phyloP scores from a whole-genome alignment of 805 yeast genomes.

The Priceomyces melissophilus region DNA sequence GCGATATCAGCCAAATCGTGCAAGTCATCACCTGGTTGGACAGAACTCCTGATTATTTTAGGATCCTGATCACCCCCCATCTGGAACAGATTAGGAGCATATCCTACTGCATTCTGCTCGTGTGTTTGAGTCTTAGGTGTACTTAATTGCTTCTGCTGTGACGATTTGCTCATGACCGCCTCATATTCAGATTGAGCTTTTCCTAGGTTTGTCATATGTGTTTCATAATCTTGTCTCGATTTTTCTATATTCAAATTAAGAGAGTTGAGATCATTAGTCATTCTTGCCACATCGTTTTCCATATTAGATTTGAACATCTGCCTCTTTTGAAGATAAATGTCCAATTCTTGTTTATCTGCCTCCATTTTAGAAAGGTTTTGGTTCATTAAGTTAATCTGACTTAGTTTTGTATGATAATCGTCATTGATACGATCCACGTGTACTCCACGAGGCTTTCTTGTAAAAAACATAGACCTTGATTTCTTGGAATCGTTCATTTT shows the following conservation, averaged over 20 bases:
- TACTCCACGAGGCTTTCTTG: constrained; percentile 14
- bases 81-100: neutral
- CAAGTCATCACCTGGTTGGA: constrained; percentile 21
- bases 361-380: constrained; percentile 15
- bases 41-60: constrained; percentile 13
- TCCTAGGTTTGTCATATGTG: neutral
- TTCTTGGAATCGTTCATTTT: constrained; percentile 36
- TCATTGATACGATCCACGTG: constrained; percentile 5
- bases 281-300: constrained; percentile 18
- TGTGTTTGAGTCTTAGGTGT: neutral
- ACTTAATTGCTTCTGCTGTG: neutral
- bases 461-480: constrained; percentile 26
- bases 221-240: constrained; percentile 10
- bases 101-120: neutral
- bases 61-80: neutral
- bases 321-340: constrained; percentile 17
- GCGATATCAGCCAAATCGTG: constrained; percentile 38
- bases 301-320: constrained; percentile 19
- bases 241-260: constrained; percentile 13
- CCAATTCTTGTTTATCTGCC: constrained; percentile 15
- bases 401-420: constrained; percentile 16
- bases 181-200: neutral
- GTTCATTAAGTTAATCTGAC: constrained; percentile 19
- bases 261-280: constrained; percentile 14
- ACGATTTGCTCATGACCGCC: neutral